phyloP scores from a whole-genome alignment of 208 protist genomes.

The Acanthamoeba quina region DNA sequence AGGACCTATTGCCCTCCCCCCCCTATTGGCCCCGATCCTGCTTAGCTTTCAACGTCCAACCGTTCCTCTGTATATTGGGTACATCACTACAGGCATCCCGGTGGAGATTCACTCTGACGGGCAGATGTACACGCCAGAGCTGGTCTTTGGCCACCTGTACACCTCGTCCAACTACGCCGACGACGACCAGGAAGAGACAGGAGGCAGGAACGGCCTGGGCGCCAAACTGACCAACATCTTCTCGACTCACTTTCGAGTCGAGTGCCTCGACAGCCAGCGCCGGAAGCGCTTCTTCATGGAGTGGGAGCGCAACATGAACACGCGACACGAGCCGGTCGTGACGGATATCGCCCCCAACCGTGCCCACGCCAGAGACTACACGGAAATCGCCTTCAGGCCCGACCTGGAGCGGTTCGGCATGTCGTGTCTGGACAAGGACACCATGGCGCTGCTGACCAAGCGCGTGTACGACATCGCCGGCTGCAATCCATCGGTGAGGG shows the following conservation, averaged over 20 bases:
- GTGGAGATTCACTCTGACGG: slow-evolving; percentile 97
- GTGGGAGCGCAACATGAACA: slow-evolving; percentile 53
- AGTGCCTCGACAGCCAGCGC: slow-evolving; percentile 95
- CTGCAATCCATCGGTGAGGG: slow-evolving; percentile 94
- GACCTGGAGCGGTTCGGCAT: slow-evolving; percentile 98
- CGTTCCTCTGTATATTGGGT: not conserved
- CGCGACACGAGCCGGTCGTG: slow-evolving; percentile 11
- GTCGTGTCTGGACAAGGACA: slow-evolving; percentile 96
- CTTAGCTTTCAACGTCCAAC: not conserved
- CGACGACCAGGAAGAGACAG: slow-evolving; percentile 97
- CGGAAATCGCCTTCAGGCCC: slow-evolving; percentile 87
- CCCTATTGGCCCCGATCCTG: not conserved
- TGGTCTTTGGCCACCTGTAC: slow-evolving; percentile 99
- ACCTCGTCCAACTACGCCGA: slow-evolving; percentile 98
- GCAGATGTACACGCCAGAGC: slow-evolving; percentile 98
- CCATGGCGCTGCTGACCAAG: slow-evolving; percentile 96
- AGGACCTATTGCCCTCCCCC: slow-evolving; percentile 82
- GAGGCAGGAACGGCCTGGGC: slow-evolving; percentile 97
- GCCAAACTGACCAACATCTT: slow-evolving; percentile 99
- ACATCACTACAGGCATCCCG: slow-evolving; percentile 90
- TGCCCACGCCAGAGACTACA: not conserved
- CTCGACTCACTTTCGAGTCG: slow-evolving; percentile 97
- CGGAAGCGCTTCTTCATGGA: slow-evolving; percentile 82
- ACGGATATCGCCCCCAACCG: not conserved
- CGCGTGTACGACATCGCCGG: slow-evolving; percentile 99